Conservation (phyloP, 352 stramenopile species). For the Peronosclerospora sorghi region DNA sequence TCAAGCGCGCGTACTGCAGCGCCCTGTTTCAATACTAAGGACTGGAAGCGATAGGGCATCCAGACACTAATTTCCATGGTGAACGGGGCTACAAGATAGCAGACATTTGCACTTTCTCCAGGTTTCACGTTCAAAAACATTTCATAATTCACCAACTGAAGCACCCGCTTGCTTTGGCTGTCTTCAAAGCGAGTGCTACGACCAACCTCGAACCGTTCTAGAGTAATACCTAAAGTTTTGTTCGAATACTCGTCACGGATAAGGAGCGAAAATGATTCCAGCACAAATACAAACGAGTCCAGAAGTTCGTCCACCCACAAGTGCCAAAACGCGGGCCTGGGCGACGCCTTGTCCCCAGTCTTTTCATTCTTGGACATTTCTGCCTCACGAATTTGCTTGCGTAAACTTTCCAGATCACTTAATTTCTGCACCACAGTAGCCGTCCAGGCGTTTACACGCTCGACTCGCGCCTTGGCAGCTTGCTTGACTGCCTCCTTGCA, state of each 20-base stretch:
- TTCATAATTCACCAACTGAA: conserved; percentile 52
- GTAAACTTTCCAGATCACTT: conserved; percentile 32
- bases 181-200: conserved; percentile 18
- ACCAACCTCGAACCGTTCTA: conserved; percentile 54
- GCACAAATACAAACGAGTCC: conserved; percentile 53
- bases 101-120: conserved; percentile 20
- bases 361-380: conserved; percentile 17
- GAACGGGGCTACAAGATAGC: conserved; percentile 40
- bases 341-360: conserved; percentile 1
- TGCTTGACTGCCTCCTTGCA: conserved; percentile 42
- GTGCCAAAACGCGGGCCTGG: conserved; percentile 46
- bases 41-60: conserved; percentile 61
- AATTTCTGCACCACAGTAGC: conserved; percentile 48
- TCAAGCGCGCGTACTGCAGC: conserved; percentile 30
- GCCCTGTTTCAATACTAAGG: conserved; percentile 39
- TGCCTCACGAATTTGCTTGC: conserved; percentile 18
- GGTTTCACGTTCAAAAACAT: conserved; percentile 52
- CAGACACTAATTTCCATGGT: conserved; percentile 43
- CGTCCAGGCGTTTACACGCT: conserved; percentile 49
- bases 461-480: conserved; percentile 36
- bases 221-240: conserved; percentile 37
- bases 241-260: conserved; percentile 52
- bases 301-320: conserved; percentile 47
- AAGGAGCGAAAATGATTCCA: conserved; percentile 37
- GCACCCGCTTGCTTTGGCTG: conserved; percentile 28